Evolutionary conservation across 2,329 filamentous ascomycete genomes (phyloP), one percentile per base, ranked within the genome.

Genomic region (Colletotrichum sp.): DNA sequence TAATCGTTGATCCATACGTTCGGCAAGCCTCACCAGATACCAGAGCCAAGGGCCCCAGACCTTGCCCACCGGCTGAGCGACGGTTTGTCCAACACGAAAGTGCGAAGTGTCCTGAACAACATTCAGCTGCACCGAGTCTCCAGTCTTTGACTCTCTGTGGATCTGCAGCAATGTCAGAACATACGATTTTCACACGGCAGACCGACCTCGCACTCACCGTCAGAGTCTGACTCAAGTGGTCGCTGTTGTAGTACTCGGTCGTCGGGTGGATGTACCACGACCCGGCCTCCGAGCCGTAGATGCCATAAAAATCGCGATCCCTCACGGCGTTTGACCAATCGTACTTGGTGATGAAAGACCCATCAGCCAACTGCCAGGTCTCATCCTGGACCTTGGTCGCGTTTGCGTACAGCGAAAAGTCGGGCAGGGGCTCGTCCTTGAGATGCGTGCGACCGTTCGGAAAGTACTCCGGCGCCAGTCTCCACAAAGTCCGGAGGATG

Each of bases 21-120:
- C 12, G 28, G 6, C 1, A 21, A 8, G 28, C n/a, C 73, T 76
- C 15, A 77, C 76, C 32, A 77, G 24, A n/a, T 76, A 76, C 76
- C 76, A 77, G 18, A 77, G 65, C 75, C 75, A 77, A 32, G 75
- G 75, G 2, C 75, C 75, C 75, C 75, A 77, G 24, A 74, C 64
- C 48, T 77, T 77, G 24, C 72, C 72, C 0, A 26, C 59, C 15
- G 75, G 75, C 28, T 75, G 75, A 26, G 72, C 7, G 7, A 68
- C 67, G 8, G 32, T 77, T 30, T 75, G 21, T 9, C 75, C 72
- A 12, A 77, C 72, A 7, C 75, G 75, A 52, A 72, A 77, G 68
- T 77, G 72, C 18, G 75, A 75, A 7, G 75, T 77, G 12, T 77
- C 75, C 55, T 75, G 75, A 16, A 77, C 72, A 9, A 77, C 72